Evolutionary conservation across 1,284 basidiomycete genomes (phyloP).

Genomic region (Papiliotrema nemorosa): DNA sequence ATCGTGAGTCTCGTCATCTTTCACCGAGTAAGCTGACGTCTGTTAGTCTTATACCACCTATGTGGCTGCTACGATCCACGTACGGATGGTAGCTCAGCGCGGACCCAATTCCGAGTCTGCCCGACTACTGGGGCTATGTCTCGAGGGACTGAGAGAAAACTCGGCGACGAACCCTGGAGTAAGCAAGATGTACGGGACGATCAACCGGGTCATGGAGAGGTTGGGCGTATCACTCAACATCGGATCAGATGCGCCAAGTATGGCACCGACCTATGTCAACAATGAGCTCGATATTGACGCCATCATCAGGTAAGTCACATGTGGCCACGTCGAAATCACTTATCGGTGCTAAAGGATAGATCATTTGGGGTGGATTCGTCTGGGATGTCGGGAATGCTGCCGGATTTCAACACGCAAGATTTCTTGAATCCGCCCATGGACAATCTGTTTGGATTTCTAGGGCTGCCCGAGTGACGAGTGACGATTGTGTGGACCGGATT

Average conservation of each 20-base stretch:
- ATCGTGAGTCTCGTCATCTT: constrained; percentile 15
- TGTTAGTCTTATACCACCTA: constrained; percentile 33
- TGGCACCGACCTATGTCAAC: not conserved
- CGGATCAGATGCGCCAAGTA: not conserved
- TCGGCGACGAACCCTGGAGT: constrained; percentile 25
- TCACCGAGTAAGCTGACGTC: not conserved
- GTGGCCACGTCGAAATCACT: not conserved
- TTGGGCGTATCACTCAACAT: constrained; percentile 11
- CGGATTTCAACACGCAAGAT: not conserved
- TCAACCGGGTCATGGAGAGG: constrained; percentile 15
- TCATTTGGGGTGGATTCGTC: not conserved
- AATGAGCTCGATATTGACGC: constrained; percentile 11
- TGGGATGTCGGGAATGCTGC: not conserved
- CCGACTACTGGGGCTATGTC: constrained; percentile 17
- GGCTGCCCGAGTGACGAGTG: not conserved
- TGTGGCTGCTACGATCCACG: constrained; percentile 37
- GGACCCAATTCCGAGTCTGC: constrained; percentile 14
- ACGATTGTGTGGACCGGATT: no score
- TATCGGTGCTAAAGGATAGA: not conserved
- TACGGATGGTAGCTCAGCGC: constrained; percentile 32
- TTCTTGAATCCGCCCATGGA: not conserved
- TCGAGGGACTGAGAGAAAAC: constrained; percentile 25
- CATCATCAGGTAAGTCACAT: constrained; percentile 10
- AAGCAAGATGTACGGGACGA: constrained; percentile 18
- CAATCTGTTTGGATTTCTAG: constrained; percentile 9